Evolutionary conservation across 768 basidiomycete genomes (phyloP).

Genomic region (Polyporus arcularius): DNA sequence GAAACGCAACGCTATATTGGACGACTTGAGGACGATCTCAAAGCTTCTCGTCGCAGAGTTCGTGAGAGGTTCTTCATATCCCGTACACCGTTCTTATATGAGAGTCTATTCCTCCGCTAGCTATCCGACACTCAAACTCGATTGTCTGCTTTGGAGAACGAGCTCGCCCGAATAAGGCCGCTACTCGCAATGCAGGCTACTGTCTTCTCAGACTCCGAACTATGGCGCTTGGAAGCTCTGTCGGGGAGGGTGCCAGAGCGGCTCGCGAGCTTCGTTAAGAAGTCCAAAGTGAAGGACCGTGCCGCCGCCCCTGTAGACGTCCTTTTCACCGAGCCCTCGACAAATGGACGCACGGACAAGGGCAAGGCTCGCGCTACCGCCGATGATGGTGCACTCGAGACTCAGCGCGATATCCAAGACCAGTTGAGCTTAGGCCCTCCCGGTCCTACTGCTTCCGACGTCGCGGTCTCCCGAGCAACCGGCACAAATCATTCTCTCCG

Average conservation of each 20-base stretch:
- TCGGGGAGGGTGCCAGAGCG: not conserved
- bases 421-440: not conserved
- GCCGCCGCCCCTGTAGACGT: not conserved
- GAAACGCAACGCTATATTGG: constrained; percentile 55
- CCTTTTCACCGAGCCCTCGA: not conserved
- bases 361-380: no score
- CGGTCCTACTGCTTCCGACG: not conserved
- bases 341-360: not conserved
- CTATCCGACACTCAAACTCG: constrained; percentile 59
- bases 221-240: constrained; percentile 8
- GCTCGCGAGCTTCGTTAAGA: constrained; percentile 1
- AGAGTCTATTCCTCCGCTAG: constrained; percentile 36
- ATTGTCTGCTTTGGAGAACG: constrained; percentile 57
- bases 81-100: not conserved
- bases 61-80: constrained; percentile 2
- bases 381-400: not conserved
- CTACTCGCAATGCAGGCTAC: constrained; percentile 65
- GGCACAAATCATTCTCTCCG: not conserved
- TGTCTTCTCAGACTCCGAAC: constrained; percentile 20
- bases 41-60: constrained; percentile 61
- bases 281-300: constrained; percentile 10
- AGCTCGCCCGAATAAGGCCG: constrained; percentile 66
- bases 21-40: constrained; percentile 61
- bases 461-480: not conserved
- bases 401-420: not conserved